A percentile compares a stretch with the other conserved stretches of the same genome.
Evolutionary conservation across 257 asterid genomes (phyloP).

Genomic region (Prunella vulgaris): DNA sequence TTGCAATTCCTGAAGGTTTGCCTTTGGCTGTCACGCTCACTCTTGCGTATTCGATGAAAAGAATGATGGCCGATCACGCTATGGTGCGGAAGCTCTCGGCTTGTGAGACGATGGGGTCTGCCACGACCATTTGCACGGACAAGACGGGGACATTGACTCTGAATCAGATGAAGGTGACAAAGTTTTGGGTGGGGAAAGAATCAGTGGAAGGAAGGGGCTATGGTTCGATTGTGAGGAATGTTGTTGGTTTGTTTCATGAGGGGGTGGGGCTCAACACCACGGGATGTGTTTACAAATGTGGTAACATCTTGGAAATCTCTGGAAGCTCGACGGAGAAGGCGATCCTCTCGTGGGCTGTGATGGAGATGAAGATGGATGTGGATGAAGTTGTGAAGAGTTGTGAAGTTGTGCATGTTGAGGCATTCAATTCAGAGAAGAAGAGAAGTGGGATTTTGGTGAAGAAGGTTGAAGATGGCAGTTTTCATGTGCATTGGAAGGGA

Average conservation of each 20-base stretch:
- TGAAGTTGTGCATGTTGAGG: slow-evolving; percentile 43
- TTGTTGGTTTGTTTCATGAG: slow-evolving; percentile 23
- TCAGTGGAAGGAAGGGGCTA: background rate
- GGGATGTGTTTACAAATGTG: background rate
- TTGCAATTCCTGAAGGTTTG: slow-evolving; percentile 44
- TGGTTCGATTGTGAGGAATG: background rate
- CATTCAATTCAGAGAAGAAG: slow-evolving; percentile 76
- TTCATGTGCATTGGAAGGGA: slow-evolving; percentile 71
- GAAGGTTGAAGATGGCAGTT: slow-evolving; percentile 25
- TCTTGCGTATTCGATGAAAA: slow-evolving; percentile 34
- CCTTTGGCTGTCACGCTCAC: slow-evolving; percentile 36
- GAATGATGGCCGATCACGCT: slow-evolving; percentile 43
- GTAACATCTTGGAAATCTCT: slow-evolving; percentile 35
- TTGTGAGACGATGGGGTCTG: slow-evolving; percentile 32
- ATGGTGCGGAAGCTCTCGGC: slow-evolving; percentile 32
- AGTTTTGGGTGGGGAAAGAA: slow-evolving; percentile 22
- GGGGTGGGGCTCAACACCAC: slow-evolving; percentile 31
- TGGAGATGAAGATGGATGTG: slow-evolving; percentile 47
- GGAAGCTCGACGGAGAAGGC: slow-evolving; percentile 90
- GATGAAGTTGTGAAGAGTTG: slow-evolving; percentile 33
- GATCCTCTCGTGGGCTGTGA: slow-evolving; percentile 66
- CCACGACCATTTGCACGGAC: slow-evolving; percentile 27
- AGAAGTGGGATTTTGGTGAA: slow-evolving; percentile 50
- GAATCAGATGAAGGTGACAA: slow-evolving; percentile 32
- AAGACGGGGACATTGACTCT: slow-evolving; percentile 34